These are phyloP conservation scores for Neurospora sp. DNA, from an alignment of 495 filamentous ascomycete species.

Conservation along the genomic window DNA sequence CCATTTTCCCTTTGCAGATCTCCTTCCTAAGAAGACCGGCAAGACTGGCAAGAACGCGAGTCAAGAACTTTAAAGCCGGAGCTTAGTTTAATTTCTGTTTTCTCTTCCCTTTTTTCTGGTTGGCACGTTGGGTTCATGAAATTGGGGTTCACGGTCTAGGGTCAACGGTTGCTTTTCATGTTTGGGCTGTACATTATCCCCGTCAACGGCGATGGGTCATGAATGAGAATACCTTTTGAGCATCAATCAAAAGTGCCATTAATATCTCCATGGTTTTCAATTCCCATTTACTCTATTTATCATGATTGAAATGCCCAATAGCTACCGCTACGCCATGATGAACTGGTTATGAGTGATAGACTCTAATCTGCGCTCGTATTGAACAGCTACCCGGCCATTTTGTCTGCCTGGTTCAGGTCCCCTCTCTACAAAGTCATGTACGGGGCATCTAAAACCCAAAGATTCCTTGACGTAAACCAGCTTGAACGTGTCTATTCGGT, in stretches of 20 bases:
- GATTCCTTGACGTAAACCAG: background rate
- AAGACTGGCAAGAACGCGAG: slow-evolving; percentile 83
- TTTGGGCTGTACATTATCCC: slow-evolving; percentile 90
- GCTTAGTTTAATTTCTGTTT: slow-evolving; percentile 38
- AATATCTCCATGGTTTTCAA: background rate
- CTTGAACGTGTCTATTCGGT: background rate
- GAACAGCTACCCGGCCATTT: background rate
- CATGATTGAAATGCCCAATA: background rate
- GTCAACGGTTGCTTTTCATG: slow-evolving; percentile 62
- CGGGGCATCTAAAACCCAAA: background rate
- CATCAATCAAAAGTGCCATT: slow-evolving; percentile 4
- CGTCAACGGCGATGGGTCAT: slow-evolving; percentile 58
- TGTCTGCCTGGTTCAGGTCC: background rate
- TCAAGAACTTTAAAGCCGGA: slow-evolving; percentile 71
- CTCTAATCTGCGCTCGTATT: background rate
- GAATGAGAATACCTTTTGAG: slow-evolving; percentile 43
- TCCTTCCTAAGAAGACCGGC: slow-evolving; percentile 94
- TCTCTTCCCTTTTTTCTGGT: slow-evolving; percentile 55
- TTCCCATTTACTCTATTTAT: background rate
- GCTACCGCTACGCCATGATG: background rate
- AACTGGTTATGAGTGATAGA: background rate
- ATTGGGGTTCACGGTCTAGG: slow-evolving; percentile 77
- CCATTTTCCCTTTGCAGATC: slow-evolving; percentile 46
- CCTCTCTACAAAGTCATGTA: background rate
- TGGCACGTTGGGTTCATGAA: slow-evolving; percentile 62